A percentile compares a stretch with the other conserved stretches of the same genome.
Conservation (phyloP, 2,329 filamentous ascomycete species). For the Aspergillus oerlinghausenensis region DNA sequence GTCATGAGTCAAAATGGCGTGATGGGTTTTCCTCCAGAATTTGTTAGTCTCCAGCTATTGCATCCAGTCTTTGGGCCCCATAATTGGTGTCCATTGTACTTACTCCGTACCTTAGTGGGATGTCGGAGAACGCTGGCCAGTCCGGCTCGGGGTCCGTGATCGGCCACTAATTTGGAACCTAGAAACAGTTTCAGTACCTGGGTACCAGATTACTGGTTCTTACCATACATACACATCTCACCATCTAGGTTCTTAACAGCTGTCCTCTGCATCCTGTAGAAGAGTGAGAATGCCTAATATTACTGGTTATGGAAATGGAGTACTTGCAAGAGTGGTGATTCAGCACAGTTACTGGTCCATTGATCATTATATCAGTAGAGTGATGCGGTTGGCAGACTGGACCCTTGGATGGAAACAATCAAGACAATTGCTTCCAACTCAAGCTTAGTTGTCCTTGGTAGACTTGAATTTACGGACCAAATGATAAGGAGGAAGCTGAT, state of each 20-base stretch:
- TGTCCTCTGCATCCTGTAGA: not conserved
- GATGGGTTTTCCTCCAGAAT: not conserved
- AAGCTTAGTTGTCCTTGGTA: too few species aligned
- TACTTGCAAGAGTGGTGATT: too few species aligned
- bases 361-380: not conserved
- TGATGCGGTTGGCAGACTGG: not conserved
- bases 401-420: not conserved
- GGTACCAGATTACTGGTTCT: not conserved
- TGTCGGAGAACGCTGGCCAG: not conserved
- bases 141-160: not conserved
- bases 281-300: too few species aligned
- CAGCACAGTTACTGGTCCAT: too few species aligned
- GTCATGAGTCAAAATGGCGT: slow-evolving; percentile 1
- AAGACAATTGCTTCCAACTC: too few species aligned
- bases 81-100: too few species aligned
- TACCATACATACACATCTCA: not conserved
- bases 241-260: not conserved
- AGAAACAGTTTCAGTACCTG: too few species aligned
- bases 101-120: not conserved
- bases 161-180: not conserved
- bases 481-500: too few species aligned
- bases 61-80: not conserved
- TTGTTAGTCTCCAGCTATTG: not conserved
- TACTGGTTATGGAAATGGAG: too few species aligned
- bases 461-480: too few species aligned